phyloP scores from a whole-genome alignment of 2,329 filamentous ascomycete species.

The Fusarium pseudoanthophilum region DNA sequence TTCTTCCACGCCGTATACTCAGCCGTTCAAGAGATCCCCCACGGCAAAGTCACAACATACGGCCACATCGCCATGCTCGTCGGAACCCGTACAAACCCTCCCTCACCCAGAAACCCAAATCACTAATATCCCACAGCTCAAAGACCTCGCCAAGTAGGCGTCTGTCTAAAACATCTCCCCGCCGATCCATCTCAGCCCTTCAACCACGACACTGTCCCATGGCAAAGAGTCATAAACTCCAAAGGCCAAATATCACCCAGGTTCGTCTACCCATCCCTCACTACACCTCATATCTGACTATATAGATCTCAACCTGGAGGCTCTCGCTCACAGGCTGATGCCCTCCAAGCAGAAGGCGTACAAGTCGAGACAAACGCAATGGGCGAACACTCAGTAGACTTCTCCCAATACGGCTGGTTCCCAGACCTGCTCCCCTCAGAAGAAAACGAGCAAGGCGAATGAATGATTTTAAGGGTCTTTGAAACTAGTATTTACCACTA shows the following conservation, averaged over 20 bases:
- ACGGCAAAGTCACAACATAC: conserved; percentile 87
- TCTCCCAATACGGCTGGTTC: conserved; percentile 67
- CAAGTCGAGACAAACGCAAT: conserved; percentile 59
- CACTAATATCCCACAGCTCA: conserved; percentile 61
- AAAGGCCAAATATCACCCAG: conserved; percentile 88
- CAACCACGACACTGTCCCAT: conserved; percentile 84
- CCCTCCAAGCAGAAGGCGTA: conserved; percentile 63
- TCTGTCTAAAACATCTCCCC: conserved; percentile 89
- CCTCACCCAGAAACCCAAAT: conserved; percentile 53
- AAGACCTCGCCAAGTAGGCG: conserved; percentile 84
- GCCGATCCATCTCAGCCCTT: conserved; percentile 63
- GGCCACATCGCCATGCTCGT: conserved; percentile 80
- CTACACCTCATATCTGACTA: background rate
- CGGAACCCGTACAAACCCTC: conserved; percentile 71
- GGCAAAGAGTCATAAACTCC: conserved; percentile 92
- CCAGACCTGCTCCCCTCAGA: conserved; percentile 61
- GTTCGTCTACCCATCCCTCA: conserved; percentile 54
- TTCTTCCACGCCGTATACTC: conserved; percentile 84
- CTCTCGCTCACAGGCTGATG: conserved; percentile 61
- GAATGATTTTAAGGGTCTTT: conserved; percentile 22
- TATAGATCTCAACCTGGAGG: conserved; percentile 61
- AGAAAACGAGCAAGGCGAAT: conserved; percentile 27
- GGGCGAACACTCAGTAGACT: conserved; percentile 64
- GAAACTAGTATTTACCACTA: conserved; percentile 47
- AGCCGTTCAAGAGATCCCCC: conserved; percentile 86